These are phyloP conservation scores for Eurotiales sp. DNA, from an alignment of 2,329 filamentous ascomycete species.

Conservation along the genomic window DNA sequence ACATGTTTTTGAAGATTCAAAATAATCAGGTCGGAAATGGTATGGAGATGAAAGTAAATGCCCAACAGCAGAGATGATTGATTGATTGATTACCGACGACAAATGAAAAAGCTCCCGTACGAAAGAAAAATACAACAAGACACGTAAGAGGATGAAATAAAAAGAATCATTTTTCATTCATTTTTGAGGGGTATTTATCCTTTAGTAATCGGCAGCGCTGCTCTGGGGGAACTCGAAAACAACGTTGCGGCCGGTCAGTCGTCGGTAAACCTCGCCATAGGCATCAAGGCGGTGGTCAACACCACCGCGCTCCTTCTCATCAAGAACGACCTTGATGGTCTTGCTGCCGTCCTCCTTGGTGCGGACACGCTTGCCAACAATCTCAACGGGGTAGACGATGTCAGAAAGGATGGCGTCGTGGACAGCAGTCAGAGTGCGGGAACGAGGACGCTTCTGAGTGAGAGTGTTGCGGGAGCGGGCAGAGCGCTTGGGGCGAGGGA, in stretches of 20 bases:
- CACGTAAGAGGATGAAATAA: constrained; percentile 17
- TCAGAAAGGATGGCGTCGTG: constrained; percentile 98
- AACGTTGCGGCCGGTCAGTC: constrained; percentile 92
- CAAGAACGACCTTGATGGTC: constrained; percentile 96
- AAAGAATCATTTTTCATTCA: constrained; percentile 1
- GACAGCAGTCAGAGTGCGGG: constrained; percentile 94
- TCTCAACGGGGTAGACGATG: constrained; percentile 99
- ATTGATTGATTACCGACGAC: constrained; percentile 18
- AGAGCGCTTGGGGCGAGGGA: constrained; percentile 97
- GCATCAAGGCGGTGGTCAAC: constrained; percentile 99
- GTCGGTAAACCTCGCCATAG: constrained; percentile 99
- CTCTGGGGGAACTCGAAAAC: constrained; percentile 98
- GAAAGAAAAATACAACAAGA: constrained; percentile 25
- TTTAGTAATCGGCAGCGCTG: constrained; percentile 72
- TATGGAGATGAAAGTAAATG: constrained; percentile 10
- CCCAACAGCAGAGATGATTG: constrained; percentile 15
- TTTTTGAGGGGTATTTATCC: neutral
- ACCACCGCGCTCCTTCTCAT: constrained; percentile 99
- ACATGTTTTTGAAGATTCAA: constrained; percentile 1
- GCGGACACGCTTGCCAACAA: constrained; percentile 97
- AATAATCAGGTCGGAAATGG: neutral
- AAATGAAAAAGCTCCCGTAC: constrained; percentile 18
- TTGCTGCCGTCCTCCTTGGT: constrained; percentile 99
- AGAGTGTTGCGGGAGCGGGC: constrained; percentile 92
- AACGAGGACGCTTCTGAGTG: constrained; percentile 98